Percentiles rank a stretch among this genome's conserved stretches.
These are phyloP conservation scores for Petasospora rhodanensis DNA, from an alignment of 1,139 yeast species.

Conservation along the genomic window DNA sequence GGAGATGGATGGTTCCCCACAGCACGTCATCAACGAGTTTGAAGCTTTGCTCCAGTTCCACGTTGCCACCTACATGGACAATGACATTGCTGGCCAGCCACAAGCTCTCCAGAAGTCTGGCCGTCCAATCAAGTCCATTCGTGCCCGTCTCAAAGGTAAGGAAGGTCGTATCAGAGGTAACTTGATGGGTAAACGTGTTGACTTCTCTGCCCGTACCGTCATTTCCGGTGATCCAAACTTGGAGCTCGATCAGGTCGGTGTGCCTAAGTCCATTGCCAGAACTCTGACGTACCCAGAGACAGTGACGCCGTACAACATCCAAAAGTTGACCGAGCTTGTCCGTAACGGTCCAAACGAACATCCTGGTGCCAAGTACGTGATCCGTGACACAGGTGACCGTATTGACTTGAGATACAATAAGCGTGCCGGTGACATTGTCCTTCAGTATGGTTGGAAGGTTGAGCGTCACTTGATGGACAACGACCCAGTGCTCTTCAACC, in stretches of 20 bases:
- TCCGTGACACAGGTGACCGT: constrained; percentile 98
- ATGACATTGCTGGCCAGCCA: constrained; percentile 99
- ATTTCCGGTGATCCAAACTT: constrained; percentile 98
- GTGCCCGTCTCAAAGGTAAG: constrained; percentile 98
- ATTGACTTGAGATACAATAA: constrained; percentile 94
- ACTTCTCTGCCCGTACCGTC: constrained; percentile 97
- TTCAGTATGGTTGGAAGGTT: constrained; percentile 98
- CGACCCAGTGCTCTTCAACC: constrained; percentile 95
- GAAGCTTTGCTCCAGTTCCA: constrained; percentile 94
- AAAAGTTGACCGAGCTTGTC: constrained; percentile 84
- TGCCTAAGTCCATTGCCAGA: constrained; percentile 93
- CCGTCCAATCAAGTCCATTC: constrained; percentile 94
- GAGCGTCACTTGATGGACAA: constrained; percentile 97
- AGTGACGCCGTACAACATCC: constrained; percentile 96
- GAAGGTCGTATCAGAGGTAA: constrained; percentile 99
- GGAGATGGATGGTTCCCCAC: constrained; percentile 98
- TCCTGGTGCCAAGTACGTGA: constrained; percentile 98
- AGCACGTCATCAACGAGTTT: constrained; percentile 94
- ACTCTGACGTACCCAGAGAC: constrained; percentile 95
- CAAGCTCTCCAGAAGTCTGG: constrained; percentile 98
- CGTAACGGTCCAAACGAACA: constrained; percentile 99
- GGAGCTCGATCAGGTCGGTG: constrained; percentile 98
- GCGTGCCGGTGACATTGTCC: constrained; percentile 96
- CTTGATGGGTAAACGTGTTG: constrained; percentile 99
- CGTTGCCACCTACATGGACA: constrained; percentile 99